Evolutionary conservation across 176 grass and related monocot genomes (phyloP), one percentile per base, ranked within the genome.

Genomic region (Raddia guianensis): DNA sequence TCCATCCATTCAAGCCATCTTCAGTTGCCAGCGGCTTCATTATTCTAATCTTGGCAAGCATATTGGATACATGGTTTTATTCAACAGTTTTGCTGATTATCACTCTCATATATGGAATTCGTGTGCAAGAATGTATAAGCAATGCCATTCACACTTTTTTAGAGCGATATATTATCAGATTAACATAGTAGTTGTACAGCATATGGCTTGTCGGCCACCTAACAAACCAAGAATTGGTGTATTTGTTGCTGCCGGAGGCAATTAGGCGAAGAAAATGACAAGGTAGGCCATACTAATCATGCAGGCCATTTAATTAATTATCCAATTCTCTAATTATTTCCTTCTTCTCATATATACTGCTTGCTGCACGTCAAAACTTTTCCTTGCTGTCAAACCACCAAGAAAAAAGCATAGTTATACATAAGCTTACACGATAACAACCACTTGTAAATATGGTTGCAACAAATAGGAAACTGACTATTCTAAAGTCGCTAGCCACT

Each of bases 121-220:
- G 15, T 79, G 67, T 64, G 64, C 54, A 44, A 40, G 66, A 58
- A 16, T 76, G 34, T 49, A 69, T 33, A 33, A 3, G 37, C 10
- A 18, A 64, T 64, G 8, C 4, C 34, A 50, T 52, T 59, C 4
- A 61, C 9, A 51, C 5, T 61, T 32, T 18, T 6, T 61, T 5
- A 61, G 10, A 61, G 10, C 4, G 12, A 32, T 5, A 32, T 12
- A 32, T 69, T 77, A 43, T 52, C 18, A 55, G 35, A 32, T 55
- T 68, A 56, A 10, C 3, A 68, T 8, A 13, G 35, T 37, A 37
- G 69, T 43, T 35, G 48, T 34, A 9, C 71, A 56, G 8, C 81
- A 57, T 58, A 52, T 46, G 70, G 64, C 69, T 68, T 75, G 51
- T 68, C 45, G 40, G 60, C 50, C 72, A 68, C 81, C 72, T 49